phyloP scores from a whole-genome alignment of 2,329 filamentous ascomycete species.

The Diaporthe sp. region DNA sequence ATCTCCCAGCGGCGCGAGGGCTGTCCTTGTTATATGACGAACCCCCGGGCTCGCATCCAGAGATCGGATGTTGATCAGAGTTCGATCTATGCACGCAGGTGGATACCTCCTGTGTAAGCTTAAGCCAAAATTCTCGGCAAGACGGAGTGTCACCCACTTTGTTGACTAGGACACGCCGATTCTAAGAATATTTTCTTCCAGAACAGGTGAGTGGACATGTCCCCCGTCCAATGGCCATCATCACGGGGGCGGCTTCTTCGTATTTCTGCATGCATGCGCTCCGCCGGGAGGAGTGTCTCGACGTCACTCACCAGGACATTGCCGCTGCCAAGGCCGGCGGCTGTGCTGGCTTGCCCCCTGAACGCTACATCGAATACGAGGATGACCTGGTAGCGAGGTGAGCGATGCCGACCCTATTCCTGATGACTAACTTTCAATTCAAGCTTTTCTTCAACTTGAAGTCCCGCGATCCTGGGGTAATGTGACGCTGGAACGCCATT shows the following conservation, averaged over 20 bases:
- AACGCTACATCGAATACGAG: constrained; percentile 23
- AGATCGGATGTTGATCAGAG: constrained; percentile 20
- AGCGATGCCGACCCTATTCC: constrained; percentile 3
- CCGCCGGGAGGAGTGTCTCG: constrained; percentile 2
- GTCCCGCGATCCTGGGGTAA: constrained; percentile 14
- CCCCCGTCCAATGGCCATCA: constrained; percentile 1
- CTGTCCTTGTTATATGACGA: neutral
- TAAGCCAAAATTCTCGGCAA: neutral
- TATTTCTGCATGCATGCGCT: constrained; percentile 24
- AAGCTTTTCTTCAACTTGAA: constrained; percentile 12
- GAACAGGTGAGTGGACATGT: constrained; percentile 18
- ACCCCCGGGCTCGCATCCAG: neutral
- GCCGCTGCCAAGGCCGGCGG: constrained; percentile 24
- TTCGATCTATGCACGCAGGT: constrained; percentile 1
- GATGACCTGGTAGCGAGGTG: constrained; percentile 14
- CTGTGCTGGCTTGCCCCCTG: constrained; percentile 17
- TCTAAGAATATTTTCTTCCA: constrained; percentile 24
- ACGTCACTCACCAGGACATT: constrained; percentile 24
- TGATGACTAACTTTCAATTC: neutral
- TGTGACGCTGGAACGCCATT: neutral
- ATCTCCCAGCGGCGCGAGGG: neutral
- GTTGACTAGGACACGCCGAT: constrained; percentile 5
- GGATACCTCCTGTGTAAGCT: constrained; percentile 18
- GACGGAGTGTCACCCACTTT: constrained; percentile 7
- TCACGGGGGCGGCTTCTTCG: neutral